Evolutionary conservation across 2,329 filamentous ascomycete genomes (phyloP).

Genomic region (Neurospora crassa): DNA sequence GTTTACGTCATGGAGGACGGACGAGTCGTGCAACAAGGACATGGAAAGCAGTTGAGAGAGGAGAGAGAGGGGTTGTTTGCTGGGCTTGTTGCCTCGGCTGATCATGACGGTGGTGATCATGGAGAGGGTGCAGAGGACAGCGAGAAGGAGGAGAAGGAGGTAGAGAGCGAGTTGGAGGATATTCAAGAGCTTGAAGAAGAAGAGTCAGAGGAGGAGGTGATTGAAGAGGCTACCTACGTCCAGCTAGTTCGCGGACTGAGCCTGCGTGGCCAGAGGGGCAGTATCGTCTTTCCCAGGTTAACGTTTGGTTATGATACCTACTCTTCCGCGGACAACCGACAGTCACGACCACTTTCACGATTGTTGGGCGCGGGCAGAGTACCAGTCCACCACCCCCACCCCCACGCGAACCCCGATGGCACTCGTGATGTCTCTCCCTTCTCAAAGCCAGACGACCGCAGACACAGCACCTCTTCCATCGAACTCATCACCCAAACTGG

Average conservation of each 20-base stretch:
- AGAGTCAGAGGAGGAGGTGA: neutral
- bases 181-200: neutral
- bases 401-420: neutral
- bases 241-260: slow-evolving; percentile 9
- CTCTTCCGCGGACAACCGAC: neutral
- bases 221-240: slow-evolving; percentile 8
- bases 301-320: neutral
- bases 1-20: slow-evolving; percentile 72
- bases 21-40: slow-evolving; percentile 58
- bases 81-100: slow-evolving; percentile 24
- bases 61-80: slow-evolving; percentile 37
- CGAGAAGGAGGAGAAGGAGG: neutral
- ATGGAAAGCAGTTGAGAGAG: slow-evolving; percentile 43
- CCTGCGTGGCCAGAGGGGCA: slow-evolving; percentile 5
- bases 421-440: neutral
- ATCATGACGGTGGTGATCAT: slow-evolving; percentile 6
- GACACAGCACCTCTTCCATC: slow-evolving; percentile 1
- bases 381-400: neutral
- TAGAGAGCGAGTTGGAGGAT: slow-evolving; percentile 2
- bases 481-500: slow-evolving; percentile 11
- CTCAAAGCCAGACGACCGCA: neutral
- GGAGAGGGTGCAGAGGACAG: neutral
- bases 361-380: neutral
- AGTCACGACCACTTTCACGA: neutral
- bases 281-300: neutral